A percentile compares a stretch with the other conserved stretches of the same genome.
These are phyloP conservation scores for Noccaea caerulescens DNA, from an alignment of 345 rosid genomes.

Conservation along the genomic window DNA sequence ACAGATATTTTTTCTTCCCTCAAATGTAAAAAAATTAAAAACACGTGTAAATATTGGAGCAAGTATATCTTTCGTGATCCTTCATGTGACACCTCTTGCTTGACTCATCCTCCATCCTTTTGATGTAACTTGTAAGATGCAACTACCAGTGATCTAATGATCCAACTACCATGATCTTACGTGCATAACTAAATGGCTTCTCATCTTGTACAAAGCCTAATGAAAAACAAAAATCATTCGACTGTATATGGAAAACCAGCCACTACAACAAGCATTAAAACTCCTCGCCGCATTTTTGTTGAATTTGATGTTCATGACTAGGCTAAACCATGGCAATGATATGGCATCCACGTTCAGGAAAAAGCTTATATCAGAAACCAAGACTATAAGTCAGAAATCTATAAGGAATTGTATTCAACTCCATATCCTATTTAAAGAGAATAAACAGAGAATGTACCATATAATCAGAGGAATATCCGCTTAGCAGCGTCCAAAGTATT, in stretches of 20 bases:
- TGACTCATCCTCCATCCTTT: slow-evolving; percentile 18
- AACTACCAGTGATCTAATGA: not conserved
- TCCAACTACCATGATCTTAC: slow-evolving; percentile 1
- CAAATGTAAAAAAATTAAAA: too few relatives aligned
- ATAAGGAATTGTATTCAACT: not conserved
- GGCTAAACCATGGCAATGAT: not conserved
- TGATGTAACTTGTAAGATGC: slow-evolving; percentile 4
- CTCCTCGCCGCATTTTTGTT: not conserved
- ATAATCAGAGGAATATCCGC: slow-evolving; percentile 35
- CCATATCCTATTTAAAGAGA: not conserved
- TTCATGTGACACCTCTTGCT: slow-evolving; percentile 33
- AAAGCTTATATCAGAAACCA: slow-evolving; percentile 12
- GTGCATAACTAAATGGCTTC: not conserved
- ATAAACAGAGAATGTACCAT: slow-evolving; percentile 29
- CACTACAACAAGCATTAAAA: not conserved
- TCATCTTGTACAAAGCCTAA: slow-evolving; percentile 4
- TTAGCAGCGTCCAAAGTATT: slow-evolving; percentile 84
- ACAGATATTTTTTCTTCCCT: too few relatives aligned
- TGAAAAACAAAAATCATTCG: not conserved
- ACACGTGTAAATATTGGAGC: slow-evolving; percentile 1
- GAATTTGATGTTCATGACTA: not conserved
- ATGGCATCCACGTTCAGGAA: not conserved
- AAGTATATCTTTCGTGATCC: slow-evolving; percentile 38
- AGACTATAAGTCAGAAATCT: not conserved
- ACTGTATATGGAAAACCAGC: not conserved